Conservation (phyloP, 2,329 filamentous ascomycete species). For the Trichoderma sp. region DNA sequence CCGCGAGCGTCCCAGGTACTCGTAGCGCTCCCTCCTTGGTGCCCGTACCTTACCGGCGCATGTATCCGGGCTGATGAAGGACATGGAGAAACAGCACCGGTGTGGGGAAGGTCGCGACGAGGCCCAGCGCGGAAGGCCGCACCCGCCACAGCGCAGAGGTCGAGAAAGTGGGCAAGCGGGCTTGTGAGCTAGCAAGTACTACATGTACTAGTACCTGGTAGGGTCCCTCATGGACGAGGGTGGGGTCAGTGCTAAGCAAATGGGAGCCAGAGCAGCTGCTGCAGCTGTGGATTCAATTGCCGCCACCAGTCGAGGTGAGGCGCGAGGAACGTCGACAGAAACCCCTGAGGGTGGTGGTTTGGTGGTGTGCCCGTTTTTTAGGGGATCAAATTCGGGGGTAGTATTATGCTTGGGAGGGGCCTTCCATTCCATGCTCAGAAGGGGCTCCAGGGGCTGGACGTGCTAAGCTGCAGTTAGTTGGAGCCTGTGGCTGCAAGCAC, state of each 20-base stretch:
- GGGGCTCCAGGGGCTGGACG: slow-evolving; percentile 2
- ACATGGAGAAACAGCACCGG: slow-evolving; percentile 27
- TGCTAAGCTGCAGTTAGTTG: no score
- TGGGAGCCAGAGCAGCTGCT: neutral
- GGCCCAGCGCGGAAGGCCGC: slow-evolving; percentile 26
- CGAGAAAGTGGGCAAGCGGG: slow-evolving; percentile 9
- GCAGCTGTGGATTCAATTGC: slow-evolving; percentile 19
- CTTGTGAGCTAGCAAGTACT: neutral
- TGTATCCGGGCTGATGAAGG: slow-evolving; percentile 12
- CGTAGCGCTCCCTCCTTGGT: neutral
- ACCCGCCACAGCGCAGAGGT: slow-evolving; percentile 21
- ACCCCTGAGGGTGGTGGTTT: slow-evolving; percentile 14
- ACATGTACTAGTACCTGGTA: no score
- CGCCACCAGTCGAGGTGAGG: slow-evolving; percentile 15
- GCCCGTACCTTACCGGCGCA: neutral
- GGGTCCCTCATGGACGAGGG: neutral
- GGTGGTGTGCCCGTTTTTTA: neutral
- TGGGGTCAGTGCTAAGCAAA: slow-evolving; percentile 13
- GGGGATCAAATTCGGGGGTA: slow-evolving; percentile 6
- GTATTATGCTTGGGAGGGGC: neutral
- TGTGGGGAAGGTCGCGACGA: slow-evolving; percentile 29
- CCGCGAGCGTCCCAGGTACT: neutral
- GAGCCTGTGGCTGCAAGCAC: slow-evolving; percentile 17
- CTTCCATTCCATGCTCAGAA: neutral
- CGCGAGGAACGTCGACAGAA: neutral